A percentile compares a stretch with the other conserved stretches of the same genome.
phyloP scores from a whole-genome alignment of 495 filamentous ascomycete species.

The Penicillium riverlandense region DNA sequence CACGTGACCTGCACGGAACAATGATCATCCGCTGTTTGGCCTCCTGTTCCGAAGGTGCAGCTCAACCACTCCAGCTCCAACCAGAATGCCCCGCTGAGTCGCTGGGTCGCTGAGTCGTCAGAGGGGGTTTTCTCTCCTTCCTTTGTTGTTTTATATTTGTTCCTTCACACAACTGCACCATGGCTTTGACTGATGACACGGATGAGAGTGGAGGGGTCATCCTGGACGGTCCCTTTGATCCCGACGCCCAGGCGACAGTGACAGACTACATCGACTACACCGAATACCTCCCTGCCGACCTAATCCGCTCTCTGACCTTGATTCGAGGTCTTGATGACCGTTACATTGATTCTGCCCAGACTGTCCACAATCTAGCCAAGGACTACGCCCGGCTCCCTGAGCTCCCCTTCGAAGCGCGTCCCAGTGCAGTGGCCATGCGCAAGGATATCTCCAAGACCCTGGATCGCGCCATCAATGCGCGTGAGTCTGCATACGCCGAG shows the following conservation, averaged over 20 bases:
- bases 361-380: constrained; percentile 66
- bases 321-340: constrained; percentile 74
- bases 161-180: constrained; percentile 2
- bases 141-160: background rate
- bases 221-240: constrained; percentile 54
- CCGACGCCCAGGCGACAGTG: constrained; percentile 88
- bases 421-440: constrained; percentile 55
- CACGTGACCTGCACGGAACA: background rate
- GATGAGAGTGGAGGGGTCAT: constrained; percentile 42
- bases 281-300: constrained; percentile 91
- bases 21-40: constrained; percentile 2
- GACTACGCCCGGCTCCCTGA: constrained; percentile 66
- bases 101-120: too few species aligned
- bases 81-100: too few species aligned
- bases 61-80: background rate
- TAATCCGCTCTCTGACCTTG: constrained; percentile 81
- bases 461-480: constrained; percentile 64
- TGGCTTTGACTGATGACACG: constrained; percentile 29
- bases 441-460: constrained; percentile 68
- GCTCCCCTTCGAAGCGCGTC: constrained; percentile 45
- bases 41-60: background rate
- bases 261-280: constrained; percentile 96
- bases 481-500: constrained; percentile 75
- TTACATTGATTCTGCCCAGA: constrained; percentile 56
- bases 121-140: too few species aligned